Evolutionary conservation across 768 basidiomycete species (phyloP), one percentile per base, ranked within the genome.

Genomic region (Pleurotus eryngii): DNA sequence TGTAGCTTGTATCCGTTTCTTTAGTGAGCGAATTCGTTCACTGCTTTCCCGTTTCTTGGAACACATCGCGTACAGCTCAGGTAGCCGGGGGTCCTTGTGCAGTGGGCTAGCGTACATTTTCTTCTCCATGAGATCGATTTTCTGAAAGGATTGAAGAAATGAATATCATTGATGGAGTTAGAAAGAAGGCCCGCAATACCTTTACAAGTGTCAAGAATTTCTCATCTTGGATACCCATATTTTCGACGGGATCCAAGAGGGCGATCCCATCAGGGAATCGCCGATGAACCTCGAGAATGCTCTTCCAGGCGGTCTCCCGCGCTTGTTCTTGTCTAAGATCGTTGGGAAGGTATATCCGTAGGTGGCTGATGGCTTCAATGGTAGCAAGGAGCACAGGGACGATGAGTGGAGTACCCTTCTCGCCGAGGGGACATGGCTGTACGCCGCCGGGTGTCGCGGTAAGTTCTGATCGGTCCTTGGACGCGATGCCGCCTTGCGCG

Each of bases 191-290:
- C 18, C 67, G 24, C 73, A 43, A 35, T 57, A 94, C 95, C 73
- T 91, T 83, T 55, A 98, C 81, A 0, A 98, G 81, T 48, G 86
- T 84, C 65, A 84, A 84, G 75, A 99, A 99, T 63, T 90, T 93
- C 37, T 92, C 90, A 63, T 98, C 97, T 57, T 89, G 92, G 69
- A 99, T 97, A 8, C 86, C 87, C 94, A 98, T 95, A 68, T 98
- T 93, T 65, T 91, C 81, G 26, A 98, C 77, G 0, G 97, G 97
- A 67, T 98, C 97, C 9, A 99, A 78, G 6, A 95, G 73, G 0
- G 90, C 75, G 56, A 98, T 84, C 1, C 94, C 95, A 46, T 92
- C 83, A 0, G 94, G 91, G 73, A 95, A 95, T 49, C 95, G 82
- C 56, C 87, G 81, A 58, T 95, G 87, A n/a, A 97, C 92, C 69